phyloP scores from a whole-genome alignment of 371 early-diverging fungal species.

The Parasitella parasitica region DNA sequence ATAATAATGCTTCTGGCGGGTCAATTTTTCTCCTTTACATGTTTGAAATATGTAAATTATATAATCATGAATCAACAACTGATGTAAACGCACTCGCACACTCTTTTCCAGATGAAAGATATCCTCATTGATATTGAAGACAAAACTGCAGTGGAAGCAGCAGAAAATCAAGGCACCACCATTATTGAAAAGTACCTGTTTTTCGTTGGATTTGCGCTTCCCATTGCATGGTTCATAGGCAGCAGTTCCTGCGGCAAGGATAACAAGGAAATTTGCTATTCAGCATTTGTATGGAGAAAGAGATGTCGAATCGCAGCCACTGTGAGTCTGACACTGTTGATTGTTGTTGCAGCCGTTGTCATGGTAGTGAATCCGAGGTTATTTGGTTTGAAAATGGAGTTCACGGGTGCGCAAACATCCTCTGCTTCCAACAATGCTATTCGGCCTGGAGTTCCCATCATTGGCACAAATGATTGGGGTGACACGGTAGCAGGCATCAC shows the following conservation, averaged over 20 bases:
- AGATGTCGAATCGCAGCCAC: conserved; percentile 46
- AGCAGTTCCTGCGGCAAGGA: conserved; percentile 12
- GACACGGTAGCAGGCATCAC: conserved; percentile 35
- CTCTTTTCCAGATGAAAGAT: neutral
- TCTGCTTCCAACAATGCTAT: conserved; percentile 26
- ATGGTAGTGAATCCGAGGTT: conserved; percentile 39
- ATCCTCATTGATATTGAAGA: neutral
- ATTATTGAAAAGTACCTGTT: conserved; percentile 27
- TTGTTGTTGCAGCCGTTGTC: conserved; percentile 27
- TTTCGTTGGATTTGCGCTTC: conserved; percentile 37
- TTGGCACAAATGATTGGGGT: conserved; percentile 32
- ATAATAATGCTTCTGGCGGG: too few species aligned
- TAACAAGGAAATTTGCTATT: neutral
- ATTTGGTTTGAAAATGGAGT: conserved; percentile 34
- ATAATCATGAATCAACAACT: too few species aligned
- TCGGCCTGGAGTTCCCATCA: conserved; percentile 44
- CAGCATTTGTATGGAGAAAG: conserved; percentile 37
- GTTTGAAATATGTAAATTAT: too few species aligned
- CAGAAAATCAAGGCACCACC: neutral
- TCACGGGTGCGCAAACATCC: conserved; percentile 33
- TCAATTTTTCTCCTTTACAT: too few species aligned
- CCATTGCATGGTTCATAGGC: conserved; percentile 41
- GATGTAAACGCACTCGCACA: too few species aligned
- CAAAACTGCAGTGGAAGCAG: neutral
- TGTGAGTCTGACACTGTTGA: conserved; percentile 21